Percentiles rank a stretch among this genome's conserved stretches.
These are phyloP conservation scores for Backusella circina DNA, from an alignment of 192 early-diverging fungal species.

Conservation along the genomic window DNA sequence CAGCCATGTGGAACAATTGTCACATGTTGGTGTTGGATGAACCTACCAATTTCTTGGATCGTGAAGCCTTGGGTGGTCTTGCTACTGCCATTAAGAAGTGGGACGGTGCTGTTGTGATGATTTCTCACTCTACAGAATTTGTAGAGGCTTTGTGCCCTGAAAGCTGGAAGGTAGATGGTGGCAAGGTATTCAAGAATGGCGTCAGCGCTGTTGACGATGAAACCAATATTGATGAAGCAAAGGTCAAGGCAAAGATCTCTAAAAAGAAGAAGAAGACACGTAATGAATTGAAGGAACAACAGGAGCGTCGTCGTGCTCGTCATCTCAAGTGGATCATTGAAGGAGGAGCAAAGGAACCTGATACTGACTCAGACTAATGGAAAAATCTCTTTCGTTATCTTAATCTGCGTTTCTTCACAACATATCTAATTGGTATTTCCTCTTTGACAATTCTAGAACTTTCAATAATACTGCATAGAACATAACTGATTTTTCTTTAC, in stretches of 20 bases:
- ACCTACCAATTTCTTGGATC: conserved; percentile 67
- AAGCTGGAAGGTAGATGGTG: conserved; percentile 63
- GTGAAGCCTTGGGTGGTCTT: conserved; percentile 71
- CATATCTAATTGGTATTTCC: too few relatives aligned
- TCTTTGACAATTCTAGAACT: too few relatives aligned
- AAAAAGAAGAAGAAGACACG: conserved; percentile 56
- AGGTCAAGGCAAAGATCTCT: conserved; percentile 43
- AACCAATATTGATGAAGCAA: conserved; percentile 39
- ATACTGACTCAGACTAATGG: conserved; percentile 3
- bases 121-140: conserved; percentile 80
- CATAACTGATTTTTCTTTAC: too few relatives aligned
- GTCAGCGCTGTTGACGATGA: conserved; percentile 42
- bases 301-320: conserved; percentile 42
- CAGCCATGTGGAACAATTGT: conserved; percentile 82
- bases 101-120: conserved; percentile 77
- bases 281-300: conserved; percentile 49
- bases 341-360: conserved; percentile 26
- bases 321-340: conserved; percentile 48
- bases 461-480: too few relatives aligned
- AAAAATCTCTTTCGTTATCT: too few relatives aligned
- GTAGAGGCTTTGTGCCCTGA: conserved; percentile 65
- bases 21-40: conserved; percentile 80
- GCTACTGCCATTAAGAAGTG: conserved; percentile 70
- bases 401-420: too few relatives aligned
- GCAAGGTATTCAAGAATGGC: conserved; percentile 41